Base-by-base conservation (phyloP, 2,329 filamentous ascomycete species). In the Lecanosticta acicola region DNA sequence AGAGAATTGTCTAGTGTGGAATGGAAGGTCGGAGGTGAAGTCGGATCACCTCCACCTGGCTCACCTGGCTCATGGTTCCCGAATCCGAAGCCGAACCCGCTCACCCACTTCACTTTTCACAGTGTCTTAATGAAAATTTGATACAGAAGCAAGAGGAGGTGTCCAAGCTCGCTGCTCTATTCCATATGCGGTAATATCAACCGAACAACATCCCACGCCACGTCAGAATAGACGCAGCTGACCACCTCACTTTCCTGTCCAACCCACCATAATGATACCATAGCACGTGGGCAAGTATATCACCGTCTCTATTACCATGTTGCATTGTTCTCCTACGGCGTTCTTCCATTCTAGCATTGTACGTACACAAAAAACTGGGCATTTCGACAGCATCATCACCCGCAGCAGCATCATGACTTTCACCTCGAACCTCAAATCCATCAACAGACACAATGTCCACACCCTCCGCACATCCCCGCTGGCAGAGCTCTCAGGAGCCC, bases 401-500 rank as follows among this genome's bases (percentile, higher is more conserved):
- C 7, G 11, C 24, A 29, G 24, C 24, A 29, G 7, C 24, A 46
- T 16, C 29, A 51, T 53, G 50, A 43, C 46, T 19, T 32, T 49
- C 29, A 32, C 14, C n/a, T 37, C 54, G 14, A 54, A 60, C 24
- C 51, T 66, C 19, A 55, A 52, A 24, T 50, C 52, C 18, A 50
- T 64, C 37, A 52, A 53, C 17, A 32, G 53, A 24, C 63, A 81
- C 58, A 84, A 84, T 68, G 61, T 79, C 51, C 62, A 68, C 18
- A 81, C 76, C 10, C 68, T 85, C 48, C 72, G 69, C 50, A 64
- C 61, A 17, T 72, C 77, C 40, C 79, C 81, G 51, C 68, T 85
- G 13, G 68, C 84, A 39, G 91, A 97, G 70, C 80, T 97, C 43
- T 94, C 91, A 1, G 91, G 91, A 41, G 86, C 90, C 0, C 76